Conservation (phyloP, 164 flowering plant species). For the grape (Vitis vinifera) region DNA sequence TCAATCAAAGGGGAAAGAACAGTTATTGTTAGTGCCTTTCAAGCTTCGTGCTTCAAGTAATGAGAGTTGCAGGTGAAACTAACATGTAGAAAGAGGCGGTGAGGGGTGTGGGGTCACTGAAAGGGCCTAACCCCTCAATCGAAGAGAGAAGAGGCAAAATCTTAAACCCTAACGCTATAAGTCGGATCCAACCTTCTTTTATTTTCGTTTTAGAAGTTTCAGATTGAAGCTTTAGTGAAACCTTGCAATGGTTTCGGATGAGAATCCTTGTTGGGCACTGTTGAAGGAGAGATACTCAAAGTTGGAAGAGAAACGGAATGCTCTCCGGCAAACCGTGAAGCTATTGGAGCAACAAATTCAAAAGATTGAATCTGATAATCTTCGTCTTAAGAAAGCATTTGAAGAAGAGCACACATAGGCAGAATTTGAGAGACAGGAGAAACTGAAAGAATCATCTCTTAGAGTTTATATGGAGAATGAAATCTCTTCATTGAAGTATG, state of each 20-base stretch:
- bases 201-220: no score
- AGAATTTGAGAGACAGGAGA: slow-evolving; percentile 35
- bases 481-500: slow-evolving; percentile 47
- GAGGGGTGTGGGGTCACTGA: no score
- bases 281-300: slow-evolving; percentile 31
- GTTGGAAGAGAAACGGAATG: slow-evolving; percentile 31
- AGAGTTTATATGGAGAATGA: slow-evolving; percentile 55
- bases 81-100: no score
- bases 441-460: slow-evolving; percentile 31
- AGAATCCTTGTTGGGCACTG: no score
- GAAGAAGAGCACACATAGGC: slow-evolving; percentile 35
- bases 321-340: slow-evolving; percentile 44
- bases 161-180: no score
- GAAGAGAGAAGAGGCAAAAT: no score
- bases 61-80: no score
- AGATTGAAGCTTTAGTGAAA: no score
- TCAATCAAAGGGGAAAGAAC: slow-evolving; percentile 87
- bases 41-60: slow-evolving; percentile 29
- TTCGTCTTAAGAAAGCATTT: slow-evolving; percentile 38
- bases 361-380: slow-evolving; percentile 33
- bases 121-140: no score
- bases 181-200: no score
- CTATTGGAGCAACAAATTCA: slow-evolving; percentile 29
- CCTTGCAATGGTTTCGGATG: no score
- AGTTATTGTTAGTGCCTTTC: slow-evolving; percentile 81